phyloP scores from a whole-genome alignment of 441 rosid species.

The Melastoma candidum region DNA sequence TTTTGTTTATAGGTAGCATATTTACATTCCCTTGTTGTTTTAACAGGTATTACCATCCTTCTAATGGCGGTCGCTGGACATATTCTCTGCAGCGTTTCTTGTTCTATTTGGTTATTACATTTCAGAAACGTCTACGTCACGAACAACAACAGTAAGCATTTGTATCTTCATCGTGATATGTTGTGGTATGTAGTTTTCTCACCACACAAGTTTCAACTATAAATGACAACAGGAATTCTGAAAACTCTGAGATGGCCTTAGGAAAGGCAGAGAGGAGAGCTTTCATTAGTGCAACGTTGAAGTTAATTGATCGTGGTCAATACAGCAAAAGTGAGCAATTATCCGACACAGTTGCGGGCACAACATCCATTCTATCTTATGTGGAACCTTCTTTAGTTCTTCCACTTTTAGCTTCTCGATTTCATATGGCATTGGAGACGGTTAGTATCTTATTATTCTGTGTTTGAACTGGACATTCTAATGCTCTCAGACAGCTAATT shows the following conservation, averaged over 20 bases:
- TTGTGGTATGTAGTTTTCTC: not conserved
- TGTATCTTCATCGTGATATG: too few species aligned
- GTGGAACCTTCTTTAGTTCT: constrained; percentile 96
- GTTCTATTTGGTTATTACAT: constrained; percentile 64
- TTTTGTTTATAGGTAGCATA: constrained; percentile 13
- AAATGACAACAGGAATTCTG: constrained; percentile 43
- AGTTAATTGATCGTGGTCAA: constrained; percentile 96
- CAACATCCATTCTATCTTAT: constrained; percentile 89
- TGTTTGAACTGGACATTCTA: constrained; percentile 11
- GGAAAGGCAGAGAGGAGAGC: constrained; percentile 66
- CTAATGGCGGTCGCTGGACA: constrained; percentile 99
- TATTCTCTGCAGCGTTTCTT: constrained; percentile 91
- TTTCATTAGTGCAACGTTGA: constrained; percentile 69
- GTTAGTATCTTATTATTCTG: constrained; percentile 45
- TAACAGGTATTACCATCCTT: constrained; percentile 93
- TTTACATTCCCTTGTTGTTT: constrained; percentile 18
- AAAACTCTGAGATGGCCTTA: constrained; percentile 32
- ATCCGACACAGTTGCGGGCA: constrained; percentile 97
- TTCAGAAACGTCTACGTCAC: constrained; percentile 86
- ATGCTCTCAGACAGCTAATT: not conserved
- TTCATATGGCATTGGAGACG: constrained; percentile 98
- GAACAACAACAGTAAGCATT: constrained; percentile 89
- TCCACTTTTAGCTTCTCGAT: constrained; percentile 90
- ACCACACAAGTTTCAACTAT: constrained; percentile 16
- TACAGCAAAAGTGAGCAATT: constrained; percentile 99